Percentiles rank a stretch among this genome's conserved stretches.
phyloP scores from a whole-genome alignment of 1,284 basidiomycete species.

The Phylloboletellus chloephorus region DNA sequence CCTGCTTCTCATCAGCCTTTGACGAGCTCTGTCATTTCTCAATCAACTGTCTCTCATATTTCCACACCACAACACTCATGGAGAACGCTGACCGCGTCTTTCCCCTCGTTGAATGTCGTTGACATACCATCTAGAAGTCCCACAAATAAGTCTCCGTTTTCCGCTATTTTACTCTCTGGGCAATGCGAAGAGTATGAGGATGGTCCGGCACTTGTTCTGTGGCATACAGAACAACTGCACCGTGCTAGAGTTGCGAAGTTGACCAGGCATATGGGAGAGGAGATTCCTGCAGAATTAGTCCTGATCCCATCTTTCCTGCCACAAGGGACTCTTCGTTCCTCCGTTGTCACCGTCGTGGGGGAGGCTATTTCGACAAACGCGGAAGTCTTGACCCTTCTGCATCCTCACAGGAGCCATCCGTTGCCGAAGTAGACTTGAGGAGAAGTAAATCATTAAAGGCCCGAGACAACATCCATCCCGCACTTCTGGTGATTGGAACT shows the following conservation, averaged over 20 bases:
- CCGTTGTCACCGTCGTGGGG: not conserved
- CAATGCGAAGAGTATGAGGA: constrained; percentile 7
- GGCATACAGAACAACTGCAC: constrained; percentile 25
- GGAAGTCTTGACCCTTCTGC: constrained; percentile 15
- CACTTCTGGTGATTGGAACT: not conserved
- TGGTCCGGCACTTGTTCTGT: constrained; percentile 5
- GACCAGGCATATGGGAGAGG: constrained; percentile 37
- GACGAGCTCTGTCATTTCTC: constrained; percentile 3
- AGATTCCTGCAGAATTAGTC: constrained; percentile 37
- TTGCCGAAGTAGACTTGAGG: not conserved
- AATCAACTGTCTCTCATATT: constrained; percentile 2
- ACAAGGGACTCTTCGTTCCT: not conserved
- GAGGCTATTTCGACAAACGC: constrained; percentile 10
- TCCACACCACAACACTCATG: constrained; percentile 1
- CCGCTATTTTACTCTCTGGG: constrained; percentile 9
- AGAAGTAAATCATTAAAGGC: constrained; percentile 14
- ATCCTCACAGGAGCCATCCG: not conserved
- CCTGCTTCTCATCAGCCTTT: constrained; percentile 1
- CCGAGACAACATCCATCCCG: not conserved
- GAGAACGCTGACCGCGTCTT: constrained; percentile 7
- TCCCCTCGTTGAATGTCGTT: constrained; percentile 9
- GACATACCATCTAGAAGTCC: constrained; percentile 14
- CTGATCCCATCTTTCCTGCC: constrained; percentile 7
- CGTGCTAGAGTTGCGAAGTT: constrained; percentile 38
- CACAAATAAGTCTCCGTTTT: constrained; percentile 14